A percentile compares a stretch with the other conserved stretches of the same genome.
Evolutionary conservation across 2,329 filamentous ascomycete genomes (phyloP).

Genomic region (Aspergillus texensis): DNA sequence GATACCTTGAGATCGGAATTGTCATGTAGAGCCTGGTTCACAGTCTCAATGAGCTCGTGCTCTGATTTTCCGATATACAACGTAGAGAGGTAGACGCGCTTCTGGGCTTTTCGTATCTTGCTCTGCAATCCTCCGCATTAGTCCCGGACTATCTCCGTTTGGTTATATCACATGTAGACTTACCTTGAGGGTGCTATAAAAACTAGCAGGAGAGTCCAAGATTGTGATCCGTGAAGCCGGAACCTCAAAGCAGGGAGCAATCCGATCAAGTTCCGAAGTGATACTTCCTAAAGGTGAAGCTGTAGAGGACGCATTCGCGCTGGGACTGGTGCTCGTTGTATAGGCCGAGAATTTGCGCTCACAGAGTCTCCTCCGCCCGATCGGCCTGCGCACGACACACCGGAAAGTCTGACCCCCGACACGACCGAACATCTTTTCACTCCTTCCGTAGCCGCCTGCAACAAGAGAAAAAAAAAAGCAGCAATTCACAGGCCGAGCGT

Average conservation of each 20-base stretch:
- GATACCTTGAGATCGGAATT: slow-evolving; percentile 81
- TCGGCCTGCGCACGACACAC: slow-evolving; percentile 35
- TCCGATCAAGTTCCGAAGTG: slow-evolving; percentile 76
- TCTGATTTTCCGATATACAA: slow-evolving; percentile 95
- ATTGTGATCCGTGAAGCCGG: slow-evolving; percentile 78
- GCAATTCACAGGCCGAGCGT: not conserved
- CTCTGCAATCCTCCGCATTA: slow-evolving; percentile 50
- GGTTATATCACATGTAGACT: not conserved
- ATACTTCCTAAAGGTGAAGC: slow-evolving; percentile 60
- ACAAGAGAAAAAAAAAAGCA: not conserved
- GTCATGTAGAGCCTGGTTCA: slow-evolving; percentile 71
- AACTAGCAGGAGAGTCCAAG: slow-evolving; percentile 78
- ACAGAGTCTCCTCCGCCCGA: slow-evolving; percentile 32
- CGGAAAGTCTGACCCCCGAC: slow-evolving; percentile 42
- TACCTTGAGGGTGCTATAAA: slow-evolving; percentile 90
- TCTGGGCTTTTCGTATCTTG: slow-evolving; percentile 79
- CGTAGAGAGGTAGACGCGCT: slow-evolving; percentile 88
- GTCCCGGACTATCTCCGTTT: not conserved
- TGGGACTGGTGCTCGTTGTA: slow-evolving; percentile 24
- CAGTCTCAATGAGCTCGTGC: slow-evolving; percentile 78
- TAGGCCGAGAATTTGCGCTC: slow-evolving; percentile 43
- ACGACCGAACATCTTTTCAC: slow-evolving; percentile 41
- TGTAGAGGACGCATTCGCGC: slow-evolving; percentile 29
- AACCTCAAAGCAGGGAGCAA: slow-evolving; percentile 89
- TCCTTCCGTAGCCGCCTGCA: not conserved